Percentiles rank a stretch among this genome's conserved stretches.
Conservation (phyloP, 805 yeast species). For the Saccharomycopsis schoenii region DNA sequence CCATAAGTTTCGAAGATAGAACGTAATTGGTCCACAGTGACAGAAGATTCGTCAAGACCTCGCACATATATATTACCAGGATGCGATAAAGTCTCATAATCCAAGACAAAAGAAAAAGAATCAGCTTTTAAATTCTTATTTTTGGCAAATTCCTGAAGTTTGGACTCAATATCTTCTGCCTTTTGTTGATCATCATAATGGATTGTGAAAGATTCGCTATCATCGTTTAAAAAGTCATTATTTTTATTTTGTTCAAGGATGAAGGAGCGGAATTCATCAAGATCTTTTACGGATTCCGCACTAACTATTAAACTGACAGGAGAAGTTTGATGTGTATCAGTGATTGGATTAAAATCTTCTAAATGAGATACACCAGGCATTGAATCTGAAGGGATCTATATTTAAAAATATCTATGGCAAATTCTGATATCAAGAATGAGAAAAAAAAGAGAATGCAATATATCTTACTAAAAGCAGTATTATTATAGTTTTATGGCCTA, state of each 20-base stretch:
- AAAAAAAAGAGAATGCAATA: neutral
- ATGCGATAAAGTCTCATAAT: slow-evolving; percentile 31
- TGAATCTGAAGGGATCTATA: neutral
- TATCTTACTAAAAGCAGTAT: neutral
- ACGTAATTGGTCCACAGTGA: slow-evolving; percentile 30
- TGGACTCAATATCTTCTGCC: slow-evolving; percentile 9
- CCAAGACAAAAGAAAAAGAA: slow-evolving; percentile 6
- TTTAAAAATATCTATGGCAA: neutral
- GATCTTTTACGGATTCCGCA: neutral
- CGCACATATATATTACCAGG: slow-evolving; percentile 53
- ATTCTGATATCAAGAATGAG: neutral
- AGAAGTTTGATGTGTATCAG: slow-evolving; percentile 7
- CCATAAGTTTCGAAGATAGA: slow-evolving; percentile 34
- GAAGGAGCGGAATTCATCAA: neutral
- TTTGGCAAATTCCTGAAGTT: slow-evolving; percentile 8
- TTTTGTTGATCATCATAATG: slow-evolving; percentile 8
- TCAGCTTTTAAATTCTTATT: neutral
- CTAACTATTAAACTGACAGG: slow-evolving; percentile 1
- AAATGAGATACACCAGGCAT: slow-evolving; percentile 1
- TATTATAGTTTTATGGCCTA: no score
- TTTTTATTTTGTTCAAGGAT: neutral
- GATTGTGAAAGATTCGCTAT: neutral
- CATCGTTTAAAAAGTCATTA: neutral
- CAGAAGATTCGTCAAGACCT: slow-evolving; percentile 31
- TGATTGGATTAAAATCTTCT: slow-evolving; percentile 10